Base-by-base conservation (phyloP, 345 rosid genomes). In the Luvunga scandens region DNA sequence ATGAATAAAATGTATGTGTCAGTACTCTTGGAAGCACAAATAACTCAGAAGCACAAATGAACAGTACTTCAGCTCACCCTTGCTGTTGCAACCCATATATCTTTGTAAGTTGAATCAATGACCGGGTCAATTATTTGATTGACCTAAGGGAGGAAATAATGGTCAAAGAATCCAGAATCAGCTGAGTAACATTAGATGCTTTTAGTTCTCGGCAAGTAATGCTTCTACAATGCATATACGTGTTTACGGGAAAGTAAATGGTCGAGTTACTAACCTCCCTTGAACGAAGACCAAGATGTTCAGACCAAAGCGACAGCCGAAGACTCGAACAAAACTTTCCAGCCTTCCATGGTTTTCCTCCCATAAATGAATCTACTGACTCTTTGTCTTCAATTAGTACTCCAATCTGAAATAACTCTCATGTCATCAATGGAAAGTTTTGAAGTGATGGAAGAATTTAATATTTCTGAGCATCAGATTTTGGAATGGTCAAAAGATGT, bases 291-390 rank as follows among this genome's bases (percentile, higher is more conserved):
- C 98, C 98, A 75, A 96, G 98, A 87, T 96, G 99, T 81, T 96
- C 98, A 12, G 94, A 89, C 99, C 99, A 96, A 80, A 96, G 83
- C 6, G 99, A 89, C 13, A 92, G 92, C 79, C 99, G 94, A 76
- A 96, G 98, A 82, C 95, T 91, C 77, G 76, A 71, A 74, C 95
- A 65, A 83, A 94, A 92, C 70, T 85, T 94, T 79, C 99, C 99
- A 79, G 99, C 98, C 81, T 92, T 91, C 99, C 98, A 90, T 61
- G 97, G 95, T 67, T 88, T 88, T 78, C 98, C 99, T 79, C 91
- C 97, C 98, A 96, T 94, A 78, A 71, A 82, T 2, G 99, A 96
- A 84, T 90, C 91, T 71, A 96, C 90, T 0, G 88, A 80, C 75
- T 92, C 99, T 82, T 86, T 92, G 88, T 96, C 99, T 86, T 96